Percentiles rank a stretch among this genome's conserved stretches.
Evolutionary conservation across 768 basidiomycete species (phyloP).

Genomic region (Rubroboletus satanas): DNA sequence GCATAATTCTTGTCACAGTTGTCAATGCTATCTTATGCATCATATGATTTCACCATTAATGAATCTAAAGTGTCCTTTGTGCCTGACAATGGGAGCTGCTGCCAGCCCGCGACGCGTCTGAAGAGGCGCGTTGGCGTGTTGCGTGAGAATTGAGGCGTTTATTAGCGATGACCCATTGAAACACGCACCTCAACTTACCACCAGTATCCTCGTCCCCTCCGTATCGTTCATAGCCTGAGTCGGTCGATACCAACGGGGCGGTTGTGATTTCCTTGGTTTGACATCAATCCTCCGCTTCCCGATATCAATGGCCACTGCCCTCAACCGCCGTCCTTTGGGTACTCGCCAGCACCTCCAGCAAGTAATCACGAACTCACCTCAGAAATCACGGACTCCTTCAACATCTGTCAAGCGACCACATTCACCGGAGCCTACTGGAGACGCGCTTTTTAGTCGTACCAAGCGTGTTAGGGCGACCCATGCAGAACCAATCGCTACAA

Average conservation of each 20-base stretch:
- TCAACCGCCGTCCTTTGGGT: conserved; percentile 47
- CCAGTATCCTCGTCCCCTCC: conserved; percentile 4
- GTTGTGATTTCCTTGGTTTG: conserved; percentile 5
- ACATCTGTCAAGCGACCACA: conserved; percentile 44
- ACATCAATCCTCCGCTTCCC: neutral
- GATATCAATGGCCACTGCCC: conserved; percentile 39
- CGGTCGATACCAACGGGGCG: neutral
- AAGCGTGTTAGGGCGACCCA: conserved; percentile 46
- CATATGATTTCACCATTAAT: neutral
- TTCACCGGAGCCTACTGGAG: conserved; percentile 46
- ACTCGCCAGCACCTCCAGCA: conserved; percentile 39
- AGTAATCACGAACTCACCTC: conserved; percentile 33
- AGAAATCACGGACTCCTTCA: conserved; percentile 32
- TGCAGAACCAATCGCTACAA: conserved; percentile 18
- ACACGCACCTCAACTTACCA: conserved; percentile 2
- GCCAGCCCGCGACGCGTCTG: conserved; percentile 17
- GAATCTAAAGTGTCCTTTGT: neutral
- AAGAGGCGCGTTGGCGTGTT: conserved; percentile 17
- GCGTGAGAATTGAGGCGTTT: conserved; percentile 24
- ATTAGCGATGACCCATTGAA: conserved; percentile 1
- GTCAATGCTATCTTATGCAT: conserved; percentile 7
- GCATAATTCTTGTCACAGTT: neutral
- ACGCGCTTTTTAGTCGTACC: conserved; percentile 23
- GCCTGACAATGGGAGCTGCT: neutral
- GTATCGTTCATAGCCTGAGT: neutral